Evolutionary conservation across 1,284 basidiomycete genomes (phyloP), one percentile per base, ranked within the genome.

Genomic region (Phylloboletellus chloephorus): DNA sequence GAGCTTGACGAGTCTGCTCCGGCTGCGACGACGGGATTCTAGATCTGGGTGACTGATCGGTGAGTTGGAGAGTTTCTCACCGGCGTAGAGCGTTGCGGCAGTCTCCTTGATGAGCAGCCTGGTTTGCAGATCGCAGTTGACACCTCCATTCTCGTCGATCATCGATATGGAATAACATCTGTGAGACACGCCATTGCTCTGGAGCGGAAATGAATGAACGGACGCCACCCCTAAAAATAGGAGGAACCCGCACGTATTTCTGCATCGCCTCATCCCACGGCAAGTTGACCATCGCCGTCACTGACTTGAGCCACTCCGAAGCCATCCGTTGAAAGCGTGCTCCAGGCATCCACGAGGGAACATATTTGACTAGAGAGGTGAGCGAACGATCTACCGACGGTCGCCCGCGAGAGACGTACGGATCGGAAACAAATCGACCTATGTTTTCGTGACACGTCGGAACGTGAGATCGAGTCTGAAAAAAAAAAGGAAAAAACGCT

Each of bases 231-330:
- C 11, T 12, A 22, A 10, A 16, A 17, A 13, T 17, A 11, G 16
- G 16, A n/a, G 15, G n/a, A n/a, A 28, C 12, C 13, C 37, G 15
- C 21, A 39, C 42, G 17, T 39, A 43, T 38, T 33, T 38, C 21
- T 28, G 31, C 42, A 38, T 43, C 16, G 34, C 22, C n/a, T 39
- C 36, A 19, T 43, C 37, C 36, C 36, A 43, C 17, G 42, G 42
- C 20, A 37, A 23, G 19, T 43, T 26, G 20, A 43, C 26, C 35
- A 43, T 41, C 7, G 41, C 31, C 3, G 41, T 43, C 11, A 37
- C 36, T 19, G 37, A 43, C 21, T 28, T 38, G 21, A 19, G 42
- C 24, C 36, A 38, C 21, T 31, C 37, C 3, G 31, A 23, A 12
- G 42, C 42, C 13, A 38, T 19, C 4, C 41, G 36, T 34, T 43